Evolutionary conservation across 371 early-diverging fungal genomes (phyloP), one percentile per base, ranked within the genome.

Genomic region (Zopfochytrium polystomum): DNA sequence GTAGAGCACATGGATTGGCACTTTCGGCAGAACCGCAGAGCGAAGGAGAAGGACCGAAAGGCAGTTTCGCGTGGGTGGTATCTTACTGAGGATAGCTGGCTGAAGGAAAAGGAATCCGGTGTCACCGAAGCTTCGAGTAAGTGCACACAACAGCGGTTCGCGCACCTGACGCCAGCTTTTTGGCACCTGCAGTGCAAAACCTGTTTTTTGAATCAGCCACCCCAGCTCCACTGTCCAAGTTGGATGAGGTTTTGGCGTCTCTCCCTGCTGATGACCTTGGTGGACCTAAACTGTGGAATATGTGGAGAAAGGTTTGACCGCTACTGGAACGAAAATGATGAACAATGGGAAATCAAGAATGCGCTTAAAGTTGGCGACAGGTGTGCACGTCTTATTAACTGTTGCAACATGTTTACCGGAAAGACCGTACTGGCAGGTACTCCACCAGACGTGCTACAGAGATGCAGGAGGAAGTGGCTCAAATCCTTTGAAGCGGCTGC

Each of bases 1-100:
- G 84, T 84, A 63, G 80, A 83, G 29, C 96, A 96, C 74, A 65
- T 96, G 55, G 95, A 96, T 62, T 90, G 91, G 80, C 96, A 96
- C 71, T 96, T 94, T 71, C 82, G 94, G 52, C 91, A 90, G 71
- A 94, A 94, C 68, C 77, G 89, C 52, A 80, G 90, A 13, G 72
- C 82, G 68, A 90, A 90, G 70, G 88, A 90, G 63, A 84, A 81
- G 51, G 85, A 79, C 26, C 85, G 87, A 54, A 83, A 86, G 45
- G 86, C 89, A 11, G 67, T 87, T 42, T 87, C 90, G 22, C 82
- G 95, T 43, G 89, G 87, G 45, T 96, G 94, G 95, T 92, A 89
- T 72, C 77, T 90, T 0, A 74, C 73, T 11, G 90, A 87, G 35
- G 80, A 80, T 42, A 89, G 59, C 65, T 84, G 62, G 78, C 46